These are phyloP conservation scores for Copromyces sp. DNA, from an alignment of 495 filamentous ascomycete genomes.

Conservation along the genomic window DNA sequence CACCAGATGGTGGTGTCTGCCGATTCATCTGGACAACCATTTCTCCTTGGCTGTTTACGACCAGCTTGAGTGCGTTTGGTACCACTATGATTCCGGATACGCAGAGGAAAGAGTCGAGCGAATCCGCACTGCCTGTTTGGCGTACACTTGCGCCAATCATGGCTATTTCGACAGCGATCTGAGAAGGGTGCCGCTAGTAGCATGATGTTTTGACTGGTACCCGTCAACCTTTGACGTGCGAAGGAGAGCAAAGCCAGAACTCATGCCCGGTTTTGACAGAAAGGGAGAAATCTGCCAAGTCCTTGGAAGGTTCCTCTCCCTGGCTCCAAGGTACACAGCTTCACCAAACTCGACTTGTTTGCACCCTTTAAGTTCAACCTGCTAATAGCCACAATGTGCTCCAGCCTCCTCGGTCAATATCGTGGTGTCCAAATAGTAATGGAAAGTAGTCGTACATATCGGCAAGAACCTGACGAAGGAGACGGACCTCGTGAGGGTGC, in stretches of 20 bases:
- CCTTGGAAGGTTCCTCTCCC: too few species aligned
- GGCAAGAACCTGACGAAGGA: background rate
- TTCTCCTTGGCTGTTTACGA: too few species aligned
- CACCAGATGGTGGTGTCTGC: too few species aligned
- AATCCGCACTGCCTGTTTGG: too few species aligned
- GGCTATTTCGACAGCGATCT: too few species aligned
- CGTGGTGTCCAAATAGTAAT: background rate
- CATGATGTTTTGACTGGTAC: background rate
- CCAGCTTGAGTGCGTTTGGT: too few species aligned
- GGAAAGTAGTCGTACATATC: background rate
- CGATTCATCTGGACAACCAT: too few species aligned
- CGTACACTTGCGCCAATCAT: too few species aligned
- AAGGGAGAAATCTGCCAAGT: background rate
- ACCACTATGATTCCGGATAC: too few species aligned
- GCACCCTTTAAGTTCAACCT: background rate
- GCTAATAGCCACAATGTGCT: background rate
- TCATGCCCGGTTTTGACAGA: background rate
- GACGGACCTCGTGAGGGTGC: background rate
- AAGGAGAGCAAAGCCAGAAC: background rate
- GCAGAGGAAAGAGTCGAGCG: too few species aligned
- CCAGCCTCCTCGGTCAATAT: background rate
- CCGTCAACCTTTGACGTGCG: background rate
- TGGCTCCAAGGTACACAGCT: background rate
- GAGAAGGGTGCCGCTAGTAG: background rate
- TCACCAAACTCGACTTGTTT: background rate